phyloP scores from a whole-genome alignment of 768 basidiomycete species.

The Lyophyllum semitale region DNA sequence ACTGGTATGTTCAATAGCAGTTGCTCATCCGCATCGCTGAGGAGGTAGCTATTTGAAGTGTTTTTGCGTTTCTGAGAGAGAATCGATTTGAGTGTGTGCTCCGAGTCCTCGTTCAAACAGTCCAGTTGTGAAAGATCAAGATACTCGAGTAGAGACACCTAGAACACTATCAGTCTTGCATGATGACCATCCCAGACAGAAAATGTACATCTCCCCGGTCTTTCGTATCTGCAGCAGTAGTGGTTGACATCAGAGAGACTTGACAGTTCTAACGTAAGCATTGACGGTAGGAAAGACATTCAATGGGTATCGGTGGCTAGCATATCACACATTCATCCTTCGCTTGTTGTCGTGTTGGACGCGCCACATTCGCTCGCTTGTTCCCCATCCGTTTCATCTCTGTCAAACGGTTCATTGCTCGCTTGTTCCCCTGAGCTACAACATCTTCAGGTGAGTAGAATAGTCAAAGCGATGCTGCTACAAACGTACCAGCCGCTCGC shows the following conservation, averaged over 20 bases:
- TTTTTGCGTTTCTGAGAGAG: slow-evolving; percentile 46
- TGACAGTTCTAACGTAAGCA: slow-evolving; percentile 17
- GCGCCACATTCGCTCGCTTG: slow-evolving; percentile 72
- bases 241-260: slow-evolving; percentile 12
- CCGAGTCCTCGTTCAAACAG: slow-evolving; percentile 66
- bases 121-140: slow-evolving; percentile 62
- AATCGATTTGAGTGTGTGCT: slow-evolving; percentile 55
- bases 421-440: slow-evolving; percentile 94
- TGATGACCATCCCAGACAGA: neutral
- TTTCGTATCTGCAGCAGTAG: slow-evolving; percentile 10
- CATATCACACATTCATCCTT: slow-evolving; percentile 91
- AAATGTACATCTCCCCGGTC: slow-evolving; percentile 19
- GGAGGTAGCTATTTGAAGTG: slow-evolving; percentile 45
- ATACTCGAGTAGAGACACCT: slow-evolving; percentile 58
- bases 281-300: neutral
- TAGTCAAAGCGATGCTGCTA: neutral
- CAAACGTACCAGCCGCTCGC: slow-evolving; percentile 88
- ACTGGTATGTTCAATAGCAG: slow-evolving; percentile 70
- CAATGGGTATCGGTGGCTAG: slow-evolving; percentile 31
- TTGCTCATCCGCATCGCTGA: slow-evolving; percentile 76
- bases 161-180: slow-evolving; percentile 5
- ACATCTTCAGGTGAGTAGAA: neutral
- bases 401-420: slow-evolving; percentile 93
- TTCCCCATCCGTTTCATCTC: slow-evolving; percentile 92
- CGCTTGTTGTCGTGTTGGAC: slow-evolving; percentile 92